phyloP scores from a whole-genome alignment of 768 basidiomycete species.

The Clathrus columnatus region DNA sequence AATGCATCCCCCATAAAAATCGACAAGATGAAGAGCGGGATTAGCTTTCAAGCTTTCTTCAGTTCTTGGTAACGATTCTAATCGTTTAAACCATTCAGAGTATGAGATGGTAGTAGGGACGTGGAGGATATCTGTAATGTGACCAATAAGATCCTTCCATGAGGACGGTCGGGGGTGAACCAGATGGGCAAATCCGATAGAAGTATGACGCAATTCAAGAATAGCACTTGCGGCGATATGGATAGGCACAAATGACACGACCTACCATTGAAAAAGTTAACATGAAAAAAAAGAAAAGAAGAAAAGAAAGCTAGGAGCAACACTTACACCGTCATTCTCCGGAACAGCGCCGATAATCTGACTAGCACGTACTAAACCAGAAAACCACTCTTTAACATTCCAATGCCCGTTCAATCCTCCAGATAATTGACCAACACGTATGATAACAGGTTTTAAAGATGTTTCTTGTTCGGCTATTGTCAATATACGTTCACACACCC shows the following conservation, averaged over 20 bases:
- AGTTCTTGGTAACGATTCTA: constrained; percentile 18
- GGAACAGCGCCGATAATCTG: not conserved
- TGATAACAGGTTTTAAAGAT: not conserved
- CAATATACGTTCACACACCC: constrained; percentile 26
- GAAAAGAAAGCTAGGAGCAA: not conserved
- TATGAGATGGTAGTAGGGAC: constrained; percentile 26
- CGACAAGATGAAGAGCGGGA: constrained; percentile 23
- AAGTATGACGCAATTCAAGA: constrained; percentile 26
- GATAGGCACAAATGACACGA: constrained; percentile 16
- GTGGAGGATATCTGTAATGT: constrained; percentile 15
- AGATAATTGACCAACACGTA: constrained; percentile 32
- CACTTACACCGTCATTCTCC: constrained; percentile 5
- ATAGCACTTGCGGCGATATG: constrained; percentile 23
- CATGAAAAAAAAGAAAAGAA: not conserved
- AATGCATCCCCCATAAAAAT: constrained; percentile 20
- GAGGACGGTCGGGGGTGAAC: constrained; percentile 19
- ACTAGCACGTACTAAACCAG: not conserved
- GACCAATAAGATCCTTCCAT: constrained; percentile 25
- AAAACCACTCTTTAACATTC: constrained; percentile 28
- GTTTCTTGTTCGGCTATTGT: constrained; percentile 13
- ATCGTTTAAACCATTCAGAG: constrained; percentile 20
- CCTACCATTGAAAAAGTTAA: constrained; percentile 1
- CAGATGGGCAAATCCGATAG: constrained; percentile 16
- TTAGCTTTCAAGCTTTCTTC: constrained; percentile 7
- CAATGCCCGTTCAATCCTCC: constrained; percentile 30